A percentile compares a stretch with the other conserved stretches of the same genome.
Conservation (phyloP, 148 eudicot genomes). For the Talinum fruticosum region DNA sequence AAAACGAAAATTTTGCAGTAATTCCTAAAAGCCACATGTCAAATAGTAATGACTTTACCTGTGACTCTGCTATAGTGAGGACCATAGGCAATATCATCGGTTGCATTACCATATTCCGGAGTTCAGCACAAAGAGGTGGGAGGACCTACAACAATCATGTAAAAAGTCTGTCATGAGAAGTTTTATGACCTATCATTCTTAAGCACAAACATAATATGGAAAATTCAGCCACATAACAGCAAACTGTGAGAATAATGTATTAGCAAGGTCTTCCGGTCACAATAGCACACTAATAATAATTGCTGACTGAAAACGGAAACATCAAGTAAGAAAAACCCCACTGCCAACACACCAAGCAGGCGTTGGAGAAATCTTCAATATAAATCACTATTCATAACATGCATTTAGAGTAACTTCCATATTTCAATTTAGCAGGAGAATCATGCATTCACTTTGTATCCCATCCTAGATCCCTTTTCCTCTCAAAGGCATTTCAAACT, state of each 20-base stretch:
- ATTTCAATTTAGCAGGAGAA: not conserved
- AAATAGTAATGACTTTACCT: slow-evolving; percentile 45
- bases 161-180: slow-evolving; percentile 1
- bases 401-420: not conserved
- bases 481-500: not conserved
- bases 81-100: slow-evolving; percentile 99
- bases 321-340: not conserved
- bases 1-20: not conserved
- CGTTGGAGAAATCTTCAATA: not conserved
- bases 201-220: not conserved
- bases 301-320: not conserved
- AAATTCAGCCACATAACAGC: not conserved
- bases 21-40: not conserved
- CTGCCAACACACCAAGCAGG: not conserved
- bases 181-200: not conserved
- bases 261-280: not conserved
- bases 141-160: slow-evolving; percentile 64
- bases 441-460: not conserved
- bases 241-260: not conserved
- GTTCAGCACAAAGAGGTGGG: slow-evolving; percentile 98
- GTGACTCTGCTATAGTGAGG: slow-evolving; percentile 90
- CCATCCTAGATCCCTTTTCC: not conserved
- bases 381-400: not conserved
- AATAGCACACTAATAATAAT: not conserved
- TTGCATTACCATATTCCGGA: slow-evolving; percentile 92